A percentile compares a stretch with the other conserved stretches of the same genome.
Conservation (phyloP, 257 asterid genomes). For the Vinca minor region DNA sequence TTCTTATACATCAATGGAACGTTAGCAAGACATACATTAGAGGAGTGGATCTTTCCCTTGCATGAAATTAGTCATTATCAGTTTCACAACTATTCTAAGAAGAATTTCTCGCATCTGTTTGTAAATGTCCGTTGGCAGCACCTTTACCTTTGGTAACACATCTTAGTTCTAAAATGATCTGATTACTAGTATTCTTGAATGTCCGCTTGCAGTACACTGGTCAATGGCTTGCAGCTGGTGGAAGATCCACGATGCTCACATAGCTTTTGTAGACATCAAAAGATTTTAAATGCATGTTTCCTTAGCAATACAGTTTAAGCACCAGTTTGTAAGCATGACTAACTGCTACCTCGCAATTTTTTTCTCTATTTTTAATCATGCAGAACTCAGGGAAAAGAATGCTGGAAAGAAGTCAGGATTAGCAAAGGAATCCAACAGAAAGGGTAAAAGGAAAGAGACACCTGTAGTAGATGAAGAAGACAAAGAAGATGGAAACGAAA, state of each 20-base stretch:
- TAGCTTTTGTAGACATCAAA: background rate
- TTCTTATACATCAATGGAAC: too few relatives aligned
- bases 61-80: too few relatives aligned
- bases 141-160: too few relatives aligned
- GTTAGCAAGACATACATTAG: too few relatives aligned
- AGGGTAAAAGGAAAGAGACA: constrained; percentile 36
- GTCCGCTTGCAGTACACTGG: background rate
- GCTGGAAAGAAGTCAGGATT: constrained; percentile 46
- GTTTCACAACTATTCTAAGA: too few relatives aligned
- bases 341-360: background rate
- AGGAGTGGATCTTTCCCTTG: too few relatives aligned
- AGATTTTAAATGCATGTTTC: background rate
- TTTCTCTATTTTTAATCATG: constrained; percentile 1
- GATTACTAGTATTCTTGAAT: background rate
- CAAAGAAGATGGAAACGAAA: constrained; percentile 8
- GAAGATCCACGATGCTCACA: background rate
- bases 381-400: constrained; percentile 64
- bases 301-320: background rate
- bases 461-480: constrained; percentile 21
- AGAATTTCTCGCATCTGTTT: too few relatives aligned
- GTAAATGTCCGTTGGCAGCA: too few relatives aligned
- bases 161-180: too few relatives aligned
- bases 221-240: background rate
- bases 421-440: constrained; percentile 29
- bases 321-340: background rate